Conservation (phyloP, 2,329 filamentous ascomycete genomes). For the Setomelanomma holmii region DNA sequence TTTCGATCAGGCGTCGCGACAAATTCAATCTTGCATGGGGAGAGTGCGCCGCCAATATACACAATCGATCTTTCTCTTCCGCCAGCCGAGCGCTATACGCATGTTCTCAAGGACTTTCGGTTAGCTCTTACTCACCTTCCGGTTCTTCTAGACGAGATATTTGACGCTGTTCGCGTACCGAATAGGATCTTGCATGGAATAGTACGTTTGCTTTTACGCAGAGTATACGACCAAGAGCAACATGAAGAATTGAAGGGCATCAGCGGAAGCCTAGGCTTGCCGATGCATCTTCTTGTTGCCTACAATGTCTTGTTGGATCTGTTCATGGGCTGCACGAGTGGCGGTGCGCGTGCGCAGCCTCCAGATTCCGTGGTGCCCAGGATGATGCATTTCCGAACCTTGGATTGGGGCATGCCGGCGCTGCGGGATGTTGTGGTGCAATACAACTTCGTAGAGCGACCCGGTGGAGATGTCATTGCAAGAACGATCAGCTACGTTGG, state of each 20-base stretch:
- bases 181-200: conserved; percentile 33
- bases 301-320: conserved; percentile 70
- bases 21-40: neutral
- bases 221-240: conserved; percentile 63
- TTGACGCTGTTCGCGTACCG: conserved; percentile 36
- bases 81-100: conserved; percentile 59
- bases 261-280: conserved; percentile 57
- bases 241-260: conserved; percentile 69
- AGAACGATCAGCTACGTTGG: conserved; percentile 60
- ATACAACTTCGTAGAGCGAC: conserved; percentile 48
- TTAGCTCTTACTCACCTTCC: conserved; percentile 54
- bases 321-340: conserved; percentile 71
- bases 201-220: conserved; percentile 57
- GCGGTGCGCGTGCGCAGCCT: conserved; percentile 50
- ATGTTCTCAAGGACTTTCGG: conserved; percentile 57
- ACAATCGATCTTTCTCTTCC: conserved; percentile 63
- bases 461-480: conserved; percentile 51
- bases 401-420: conserved; percentile 57
- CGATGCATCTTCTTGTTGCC: conserved; percentile 66
- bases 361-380: conserved; percentile 24
- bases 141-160: conserved; percentile 59
- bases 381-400: conserved; percentile 64
- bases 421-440: conserved; percentile 52
- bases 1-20: neutral
- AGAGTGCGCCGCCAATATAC: conserved; percentile 45